Conservation (phyloP, 805 yeast species). For the Suhomyces faveliae region DNA sequence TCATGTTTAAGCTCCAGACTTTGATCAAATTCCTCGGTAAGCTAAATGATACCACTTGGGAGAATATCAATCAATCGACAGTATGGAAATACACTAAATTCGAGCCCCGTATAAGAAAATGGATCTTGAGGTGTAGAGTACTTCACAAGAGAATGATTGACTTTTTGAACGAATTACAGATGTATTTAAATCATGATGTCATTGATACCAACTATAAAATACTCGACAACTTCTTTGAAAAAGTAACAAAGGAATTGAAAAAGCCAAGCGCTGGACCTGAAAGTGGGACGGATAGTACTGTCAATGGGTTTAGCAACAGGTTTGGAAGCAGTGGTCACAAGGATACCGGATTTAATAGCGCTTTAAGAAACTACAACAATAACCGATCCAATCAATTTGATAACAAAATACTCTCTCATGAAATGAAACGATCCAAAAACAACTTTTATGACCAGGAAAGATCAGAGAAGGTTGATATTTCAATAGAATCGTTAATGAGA, state of each 20-base stretch:
- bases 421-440: slow-evolving; percentile 2
- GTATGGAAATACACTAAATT: slow-evolving; percentile 62
- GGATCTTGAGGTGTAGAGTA: slow-evolving; percentile 55
- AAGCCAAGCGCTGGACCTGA: slow-evolving; percentile 13
- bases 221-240: slow-evolving; percentile 29
- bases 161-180: slow-evolving; percentile 53
- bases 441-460: neutral
- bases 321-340: neutral
- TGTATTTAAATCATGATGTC: slow-evolving; percentile 57
- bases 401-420: slow-evolving; percentile 14
- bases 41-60: slow-evolving; percentile 66
- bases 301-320: neutral
- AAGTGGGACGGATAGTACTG: neutral
- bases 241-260: slow-evolving; percentile 8
- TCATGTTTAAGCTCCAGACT: slow-evolving; percentile 69
- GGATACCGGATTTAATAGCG: neutral
- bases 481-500: slow-evolving; percentile 37
- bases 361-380: slow-evolving; percentile 12
- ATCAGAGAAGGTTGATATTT: slow-evolving; percentile 14
- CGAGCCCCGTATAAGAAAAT: slow-evolving; percentile 43
- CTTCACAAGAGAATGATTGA: slow-evolving; percentile 58
- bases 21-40: slow-evolving; percentile 62
- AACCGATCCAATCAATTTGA: slow-evolving; percentile 24
- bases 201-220: slow-evolving; percentile 53
- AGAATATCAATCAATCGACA: slow-evolving; percentile 58